phyloP scores from a whole-genome alignment of 1,284 basidiomycete species.

The Schizophyllum commune region DNA sequence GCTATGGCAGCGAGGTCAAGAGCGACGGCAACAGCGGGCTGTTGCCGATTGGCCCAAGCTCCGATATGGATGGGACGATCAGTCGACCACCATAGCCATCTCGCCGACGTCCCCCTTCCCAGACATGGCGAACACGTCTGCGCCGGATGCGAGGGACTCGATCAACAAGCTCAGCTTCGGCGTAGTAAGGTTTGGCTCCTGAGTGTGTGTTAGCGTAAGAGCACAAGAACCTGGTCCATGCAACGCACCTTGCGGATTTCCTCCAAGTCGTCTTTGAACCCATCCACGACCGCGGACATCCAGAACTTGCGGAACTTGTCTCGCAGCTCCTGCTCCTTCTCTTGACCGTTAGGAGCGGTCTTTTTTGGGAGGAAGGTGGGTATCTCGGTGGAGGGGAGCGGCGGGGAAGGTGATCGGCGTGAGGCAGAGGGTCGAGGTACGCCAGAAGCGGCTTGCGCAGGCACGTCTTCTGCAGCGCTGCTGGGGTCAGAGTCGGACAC shows the following conservation, averaged over 20 bases:
- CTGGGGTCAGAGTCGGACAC: constrained; percentile 18
- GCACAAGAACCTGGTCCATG: not conserved
- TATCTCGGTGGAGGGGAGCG: constrained; percentile 33
- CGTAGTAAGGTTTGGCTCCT: constrained; percentile 67
- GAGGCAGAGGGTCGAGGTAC: constrained; percentile 1
- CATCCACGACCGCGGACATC: constrained; percentile 74
- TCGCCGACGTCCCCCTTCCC: constrained; percentile 27
- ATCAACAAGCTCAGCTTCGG: constrained; percentile 63
- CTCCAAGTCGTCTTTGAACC: constrained; percentile 70
- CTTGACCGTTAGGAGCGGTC: constrained; percentile 16
- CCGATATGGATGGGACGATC: not conserved
- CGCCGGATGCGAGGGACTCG: constrained; percentile 70
- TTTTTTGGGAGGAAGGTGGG: constrained; percentile 35
- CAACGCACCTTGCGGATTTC: constrained; percentile 61
- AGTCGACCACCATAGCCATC: constrained; percentile 39
- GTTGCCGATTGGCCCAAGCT: no score
- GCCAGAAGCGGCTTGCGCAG: constrained; percentile 8
- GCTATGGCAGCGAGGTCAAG: not conserved
- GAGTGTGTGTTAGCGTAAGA: not conserved
- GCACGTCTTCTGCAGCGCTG: constrained; percentile 3
- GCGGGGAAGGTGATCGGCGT: constrained; percentile 33
- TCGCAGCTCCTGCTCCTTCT: constrained; percentile 42
- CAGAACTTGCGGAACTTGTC: constrained; percentile 70
- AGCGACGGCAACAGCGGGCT: not conserved
- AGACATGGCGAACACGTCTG: constrained; percentile 55